phyloP scores from a whole-genome alignment of 352 stramenopile species.

The Pythium volutum region DNA sequence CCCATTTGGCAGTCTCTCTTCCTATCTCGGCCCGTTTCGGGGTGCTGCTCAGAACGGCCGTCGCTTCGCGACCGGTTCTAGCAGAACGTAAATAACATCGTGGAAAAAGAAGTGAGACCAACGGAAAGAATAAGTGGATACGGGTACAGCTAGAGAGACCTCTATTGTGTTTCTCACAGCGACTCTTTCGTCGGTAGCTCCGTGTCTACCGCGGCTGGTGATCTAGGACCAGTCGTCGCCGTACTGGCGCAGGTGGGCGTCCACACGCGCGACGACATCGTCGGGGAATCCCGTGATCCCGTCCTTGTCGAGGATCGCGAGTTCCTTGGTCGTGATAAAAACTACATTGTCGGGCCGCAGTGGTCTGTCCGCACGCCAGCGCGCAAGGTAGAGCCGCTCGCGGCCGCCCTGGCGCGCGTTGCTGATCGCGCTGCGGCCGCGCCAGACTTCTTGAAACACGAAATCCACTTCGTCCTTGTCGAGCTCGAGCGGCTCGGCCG shows the following conservation, averaged over 20 bases:
- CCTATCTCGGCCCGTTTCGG: background rate
- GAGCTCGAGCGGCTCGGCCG: conserved; percentile 59
- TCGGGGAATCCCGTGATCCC: conserved; percentile 64
- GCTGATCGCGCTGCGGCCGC: conserved; percentile 69
- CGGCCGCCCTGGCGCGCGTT: conserved; percentile 64
- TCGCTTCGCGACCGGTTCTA: conserved; percentile 2
- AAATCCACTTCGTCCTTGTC: conserved; percentile 89
- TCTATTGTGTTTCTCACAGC: conserved; percentile 1
- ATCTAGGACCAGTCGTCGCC: conserved; percentile 47
- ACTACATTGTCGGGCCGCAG: conserved; percentile 84
- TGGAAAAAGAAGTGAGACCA: no score
- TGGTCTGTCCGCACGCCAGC: conserved; percentile 69
- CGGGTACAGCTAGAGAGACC: no score
- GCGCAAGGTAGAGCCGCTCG: conserved; percentile 79
- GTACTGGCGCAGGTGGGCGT: conserved; percentile 59
- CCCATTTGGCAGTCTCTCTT: conserved; percentile 9
- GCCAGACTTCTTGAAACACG: conserved; percentile 85
- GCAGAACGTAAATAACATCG: no score
- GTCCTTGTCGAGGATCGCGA: conserved; percentile 52
- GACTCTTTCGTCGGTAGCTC: no score
- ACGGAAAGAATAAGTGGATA: background rate
- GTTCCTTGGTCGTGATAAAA: conserved; percentile 82
- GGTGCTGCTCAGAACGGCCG: background rate
- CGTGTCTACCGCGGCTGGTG: no score
- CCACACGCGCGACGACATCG: conserved; percentile 64